Conservation (phyloP, 208 protist genomes). For the Trypanosoma avium region DNA sequence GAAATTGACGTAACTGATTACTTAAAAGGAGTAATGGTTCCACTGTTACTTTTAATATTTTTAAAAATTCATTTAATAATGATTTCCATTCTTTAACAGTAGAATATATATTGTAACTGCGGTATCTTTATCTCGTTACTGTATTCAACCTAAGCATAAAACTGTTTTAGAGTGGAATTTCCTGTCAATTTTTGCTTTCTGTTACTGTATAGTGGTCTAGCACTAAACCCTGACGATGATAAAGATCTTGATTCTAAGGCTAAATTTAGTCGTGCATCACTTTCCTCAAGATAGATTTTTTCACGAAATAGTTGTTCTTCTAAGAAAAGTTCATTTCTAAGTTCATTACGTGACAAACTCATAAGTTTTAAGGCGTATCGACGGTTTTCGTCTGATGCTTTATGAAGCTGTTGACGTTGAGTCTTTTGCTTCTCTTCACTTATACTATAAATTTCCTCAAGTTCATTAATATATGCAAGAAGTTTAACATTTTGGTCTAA, state of each 20-base stretch:
- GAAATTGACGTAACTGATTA: not conserved
- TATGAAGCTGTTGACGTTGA: not conserved
- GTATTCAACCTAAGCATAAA: too few species aligned
- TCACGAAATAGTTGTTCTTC: slow-evolving; percentile 12
- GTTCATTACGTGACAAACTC: not conserved
- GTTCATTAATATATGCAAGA: not conserved
- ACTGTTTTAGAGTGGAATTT: too few species aligned
- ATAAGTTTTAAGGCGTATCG: not conserved
- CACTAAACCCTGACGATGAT: not conserved
- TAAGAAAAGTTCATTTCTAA: slow-evolving; percentile 2
- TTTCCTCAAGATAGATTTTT: not conserved
- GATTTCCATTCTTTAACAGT: not conserved
- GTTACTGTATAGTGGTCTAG: not conserved
- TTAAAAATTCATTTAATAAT: not conserved
- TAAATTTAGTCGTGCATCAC: not conserved
- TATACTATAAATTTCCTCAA: not conserved
- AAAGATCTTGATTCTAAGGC: not conserved
- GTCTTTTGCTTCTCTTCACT: not conserved
- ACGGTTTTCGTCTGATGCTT: slow-evolving; percentile 13
- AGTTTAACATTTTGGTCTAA: slow-evolving; percentile 6
- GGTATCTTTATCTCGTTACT: too few species aligned
- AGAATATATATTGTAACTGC: too few species aligned
- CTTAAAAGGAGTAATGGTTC: not conserved
- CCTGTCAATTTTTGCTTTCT: not conserved
- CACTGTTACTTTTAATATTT: not conserved